phyloP scores from a whole-genome alignment of 306 rosid genomes.

The Inga laurina region DNA sequence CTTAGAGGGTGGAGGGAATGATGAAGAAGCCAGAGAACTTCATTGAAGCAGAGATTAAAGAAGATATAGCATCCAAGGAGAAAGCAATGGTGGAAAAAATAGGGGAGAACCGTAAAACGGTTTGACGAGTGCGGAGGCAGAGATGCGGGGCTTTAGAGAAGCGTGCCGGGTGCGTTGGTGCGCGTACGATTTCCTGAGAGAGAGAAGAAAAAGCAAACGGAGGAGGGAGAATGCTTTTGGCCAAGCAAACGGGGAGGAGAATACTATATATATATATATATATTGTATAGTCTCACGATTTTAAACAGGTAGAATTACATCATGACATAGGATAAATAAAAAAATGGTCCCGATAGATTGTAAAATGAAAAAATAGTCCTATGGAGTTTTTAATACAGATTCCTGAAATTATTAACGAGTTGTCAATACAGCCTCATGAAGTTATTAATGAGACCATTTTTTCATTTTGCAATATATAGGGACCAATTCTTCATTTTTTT shows the following conservation, averaged over 20 bases:
- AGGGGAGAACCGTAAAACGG: conserved; percentile 8
- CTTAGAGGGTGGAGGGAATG: conserved; percentile 3
- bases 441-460: too few species aligned
- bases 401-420: too few species aligned
- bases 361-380: too few species aligned
- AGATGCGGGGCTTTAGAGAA: conserved; percentile 16
- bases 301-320: too few species aligned
- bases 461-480: too few species aligned
- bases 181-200: conserved; percentile 40
- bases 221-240: conserved; percentile 25
- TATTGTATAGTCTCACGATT: too few species aligned
- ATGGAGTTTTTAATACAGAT: too few species aligned
- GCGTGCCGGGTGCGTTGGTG: conserved; percentile 39
- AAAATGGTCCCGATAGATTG: too few species aligned
- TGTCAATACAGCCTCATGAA: too few species aligned
- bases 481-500: too few species aligned
- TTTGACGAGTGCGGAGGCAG: background rate
- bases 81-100: background rate
- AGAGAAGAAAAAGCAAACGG: conserved; percentile 26
- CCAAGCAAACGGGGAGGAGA: background rate
- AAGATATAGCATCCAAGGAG: background rate
- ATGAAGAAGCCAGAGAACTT: conserved; percentile 9
- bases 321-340: too few species aligned
- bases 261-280: background rate
- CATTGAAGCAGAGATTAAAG: conserved; percentile 28